Conservation (phyloP, 495 filamentous ascomycete genomes). For the Neurospora sp. region DNA sequence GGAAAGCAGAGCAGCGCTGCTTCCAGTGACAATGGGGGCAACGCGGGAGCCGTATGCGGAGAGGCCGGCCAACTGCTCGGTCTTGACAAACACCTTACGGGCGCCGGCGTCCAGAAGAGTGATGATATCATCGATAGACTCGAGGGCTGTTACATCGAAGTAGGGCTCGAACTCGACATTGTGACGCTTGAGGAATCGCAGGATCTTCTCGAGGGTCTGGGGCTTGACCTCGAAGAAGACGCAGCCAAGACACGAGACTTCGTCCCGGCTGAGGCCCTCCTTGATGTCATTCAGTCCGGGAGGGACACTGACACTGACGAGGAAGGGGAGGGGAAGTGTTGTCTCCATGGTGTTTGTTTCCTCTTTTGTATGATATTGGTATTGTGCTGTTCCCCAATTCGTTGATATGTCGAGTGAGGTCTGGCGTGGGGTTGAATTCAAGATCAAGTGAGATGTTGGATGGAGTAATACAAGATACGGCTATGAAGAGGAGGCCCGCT, state of each 20-base stretch:
- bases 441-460: background rate
- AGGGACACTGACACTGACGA: slow-evolving; percentile 47
- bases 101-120: slow-evolving; percentile 79
- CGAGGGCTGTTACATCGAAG: slow-evolving; percentile 65
- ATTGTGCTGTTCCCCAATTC: background rate
- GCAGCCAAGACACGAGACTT: slow-evolving; percentile 68
- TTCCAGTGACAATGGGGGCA: slow-evolving; percentile 28
- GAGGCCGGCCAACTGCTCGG: slow-evolving; percentile 45
- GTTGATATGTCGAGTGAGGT: background rate
- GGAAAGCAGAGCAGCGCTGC: slow-evolving; percentile 14
- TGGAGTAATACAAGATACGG: background rate
- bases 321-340: slow-evolving; percentile 44
- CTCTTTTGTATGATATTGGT: background rate
- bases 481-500: background rate
- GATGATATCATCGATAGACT: slow-evolving; percentile 58
- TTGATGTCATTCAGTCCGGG: slow-evolving; percentile 36
- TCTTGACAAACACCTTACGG: slow-evolving; percentile 71
- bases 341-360: slow-evolving; percentile 36
- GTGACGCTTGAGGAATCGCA: slow-evolving; percentile 57
- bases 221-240: slow-evolving; percentile 59
- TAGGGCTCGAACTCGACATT: slow-evolving; percentile 57
- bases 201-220: slow-evolving; percentile 47
- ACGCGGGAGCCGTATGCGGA: slow-evolving; percentile 34
- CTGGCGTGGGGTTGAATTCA: background rate
- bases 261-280: slow-evolving; percentile 51